phyloP scores from a whole-genome alignment of 352 stramenopile genomes.

The Phytophthora agathidicida region DNA sequence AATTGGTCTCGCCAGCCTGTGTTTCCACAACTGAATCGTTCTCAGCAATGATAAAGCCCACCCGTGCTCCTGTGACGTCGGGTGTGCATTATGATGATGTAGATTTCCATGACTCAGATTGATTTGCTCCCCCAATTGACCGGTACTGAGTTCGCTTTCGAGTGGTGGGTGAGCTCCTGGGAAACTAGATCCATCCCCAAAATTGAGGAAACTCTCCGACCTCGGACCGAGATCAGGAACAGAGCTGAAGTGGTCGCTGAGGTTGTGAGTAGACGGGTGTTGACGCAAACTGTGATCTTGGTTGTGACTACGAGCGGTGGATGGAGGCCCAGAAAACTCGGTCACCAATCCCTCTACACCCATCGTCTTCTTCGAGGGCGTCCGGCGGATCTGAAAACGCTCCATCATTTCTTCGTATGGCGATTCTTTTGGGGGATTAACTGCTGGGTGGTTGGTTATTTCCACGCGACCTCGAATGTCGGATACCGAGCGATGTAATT shows the following conservation, averaged over 20 bases:
- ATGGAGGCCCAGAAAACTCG: background rate
- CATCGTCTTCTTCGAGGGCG: conserved; percentile 11
- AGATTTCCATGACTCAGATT: conserved; percentile 6
- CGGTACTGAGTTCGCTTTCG: conserved; percentile 12
- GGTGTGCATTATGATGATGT: no score
- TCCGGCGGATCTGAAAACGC: conserved; percentile 52
- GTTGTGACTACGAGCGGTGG: conserved; percentile 4
- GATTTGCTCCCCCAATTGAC: conserved; percentile 11
- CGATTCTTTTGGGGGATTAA: conserved; percentile 8
- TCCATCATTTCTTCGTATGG: conserved; percentile 59
- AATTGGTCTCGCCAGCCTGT: conserved; percentile 20
- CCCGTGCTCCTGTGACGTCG: no score
- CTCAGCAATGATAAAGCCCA: background rate
- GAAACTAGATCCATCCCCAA: conserved; percentile 3
- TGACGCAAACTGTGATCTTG: conserved; percentile 4
- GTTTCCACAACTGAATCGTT: background rate
- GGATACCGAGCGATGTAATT: conserved; percentile 18
- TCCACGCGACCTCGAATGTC: conserved; percentile 17
- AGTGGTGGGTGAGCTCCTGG: conserved; percentile 5
- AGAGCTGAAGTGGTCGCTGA: conserved; percentile 14
- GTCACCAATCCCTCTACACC: conserved; percentile 4
- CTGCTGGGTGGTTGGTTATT: background rate
- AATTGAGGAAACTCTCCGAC: conserved; percentile 12
- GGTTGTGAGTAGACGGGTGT: conserved; percentile 11
- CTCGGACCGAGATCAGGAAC: background rate